Conservation (phyloP, 1,284 basidiomycete genomes). For the Pascua guehoae region DNA sequence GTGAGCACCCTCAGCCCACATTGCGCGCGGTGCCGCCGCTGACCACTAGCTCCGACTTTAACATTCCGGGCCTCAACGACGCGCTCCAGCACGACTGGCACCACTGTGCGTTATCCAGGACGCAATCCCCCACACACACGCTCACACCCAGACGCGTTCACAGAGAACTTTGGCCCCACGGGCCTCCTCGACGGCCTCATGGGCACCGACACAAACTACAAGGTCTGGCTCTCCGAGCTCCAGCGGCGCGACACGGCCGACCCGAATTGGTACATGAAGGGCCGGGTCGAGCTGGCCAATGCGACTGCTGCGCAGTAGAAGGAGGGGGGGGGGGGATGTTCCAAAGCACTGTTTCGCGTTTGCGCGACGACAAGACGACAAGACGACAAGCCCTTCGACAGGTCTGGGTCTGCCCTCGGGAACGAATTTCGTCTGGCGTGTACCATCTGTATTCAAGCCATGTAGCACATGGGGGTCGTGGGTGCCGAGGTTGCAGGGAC, state of each 20-base stretch:
- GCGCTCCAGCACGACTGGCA: constrained; percentile 23
- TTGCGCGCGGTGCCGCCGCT: too few relatives aligned
- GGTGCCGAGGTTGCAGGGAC: too few relatives aligned
- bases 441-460: too few relatives aligned
- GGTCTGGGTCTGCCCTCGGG: too few relatives aligned
- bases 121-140: background rate
- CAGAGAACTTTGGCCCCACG: constrained; percentile 18
- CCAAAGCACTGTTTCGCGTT: too few relatives aligned
- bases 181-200: constrained; percentile 14
- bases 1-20: background rate
- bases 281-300: constrained; percentile 6
- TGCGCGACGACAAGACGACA: too few relatives aligned
- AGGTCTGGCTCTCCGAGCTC: constrained; percentile 17
- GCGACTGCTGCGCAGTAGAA: constrained; percentile 1
- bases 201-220: constrained; percentile 14
- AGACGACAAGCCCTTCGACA: too few relatives aligned
- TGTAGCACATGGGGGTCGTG: too few relatives aligned
- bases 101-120: constrained; percentile 10
- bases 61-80: constrained; percentile 18
- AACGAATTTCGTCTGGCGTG: too few relatives aligned
- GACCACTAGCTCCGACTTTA: constrained; percentile 16
- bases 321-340: too few relatives aligned
- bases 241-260: constrained; percentile 11
- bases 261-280: constrained; percentile 2
- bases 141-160: constrained; percentile 13